Evolutionary conservation across 352 stramenopile species (phyloP).

Genomic region (Phytophthora idaei): DNA sequence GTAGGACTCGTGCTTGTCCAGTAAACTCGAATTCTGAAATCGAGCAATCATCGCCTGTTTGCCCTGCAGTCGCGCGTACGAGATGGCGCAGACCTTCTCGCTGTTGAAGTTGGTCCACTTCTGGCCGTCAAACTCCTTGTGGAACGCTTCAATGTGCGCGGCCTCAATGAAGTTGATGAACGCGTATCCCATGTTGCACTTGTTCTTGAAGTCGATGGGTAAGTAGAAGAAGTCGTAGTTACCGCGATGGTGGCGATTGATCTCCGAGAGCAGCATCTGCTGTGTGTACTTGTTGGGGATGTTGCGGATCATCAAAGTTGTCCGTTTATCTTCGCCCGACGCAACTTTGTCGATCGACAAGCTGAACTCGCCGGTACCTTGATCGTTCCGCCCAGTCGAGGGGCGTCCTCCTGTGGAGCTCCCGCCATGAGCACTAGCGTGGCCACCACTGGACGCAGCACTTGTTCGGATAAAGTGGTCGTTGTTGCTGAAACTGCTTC

Average conservation of each 20-base stretch:
- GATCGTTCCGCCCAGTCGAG: conserved; percentile 56
- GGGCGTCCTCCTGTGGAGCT: conserved; percentile 16
- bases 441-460: conserved; percentile 13
- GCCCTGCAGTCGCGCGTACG: conserved; percentile 97
- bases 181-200: conserved; percentile 99
- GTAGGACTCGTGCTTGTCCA: conserved; percentile 94
- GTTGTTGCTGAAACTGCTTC: conserved; percentile 29
- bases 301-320: conserved; percentile 99
- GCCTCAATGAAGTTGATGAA: conserved; percentile 99
- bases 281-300: conserved; percentile 99
- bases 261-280: conserved; percentile 98
- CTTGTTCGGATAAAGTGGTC: conserved; percentile 28
- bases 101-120: conserved; percentile 99
- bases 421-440: conserved; percentile 9
- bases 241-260: conserved; percentile 93
- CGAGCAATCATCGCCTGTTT: conserved; percentile 98
- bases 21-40: conserved; percentile 98
- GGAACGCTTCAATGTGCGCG: conserved; percentile 74
- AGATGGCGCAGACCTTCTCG: conserved; percentile 99
- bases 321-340: conserved; percentile 93
- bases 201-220: conserved; percentile 99
- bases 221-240: conserved; percentile 99
- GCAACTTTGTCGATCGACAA: conserved; percentile 77
- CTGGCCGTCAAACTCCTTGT: conserved; percentile 84
- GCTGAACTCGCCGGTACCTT: conserved; percentile 75